A percentile compares a stretch with the other conserved stretches of the same genome.
These are phyloP conservation scores for Tardiomyces blankii DNA, from an alignment of 1,139 yeast species.

Conservation along the genomic window DNA sequence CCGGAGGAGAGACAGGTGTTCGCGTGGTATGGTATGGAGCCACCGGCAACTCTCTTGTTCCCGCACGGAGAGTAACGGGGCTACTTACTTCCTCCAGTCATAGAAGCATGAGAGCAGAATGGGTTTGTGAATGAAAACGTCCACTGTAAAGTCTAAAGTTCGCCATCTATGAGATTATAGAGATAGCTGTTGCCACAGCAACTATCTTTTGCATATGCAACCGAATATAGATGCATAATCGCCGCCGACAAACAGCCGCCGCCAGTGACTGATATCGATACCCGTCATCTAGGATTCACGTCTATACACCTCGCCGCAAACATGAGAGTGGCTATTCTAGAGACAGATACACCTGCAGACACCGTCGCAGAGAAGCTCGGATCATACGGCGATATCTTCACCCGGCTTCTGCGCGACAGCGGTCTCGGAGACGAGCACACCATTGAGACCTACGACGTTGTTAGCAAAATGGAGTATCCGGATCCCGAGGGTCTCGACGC, in stretches of 20 bases:
- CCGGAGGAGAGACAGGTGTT: constrained; percentile 28
- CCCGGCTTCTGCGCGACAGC: constrained; percentile 18
- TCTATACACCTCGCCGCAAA: too few relatives aligned
- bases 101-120: not conserved
- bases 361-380: constrained; percentile 17
- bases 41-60: not conserved
- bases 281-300: too few relatives aligned
- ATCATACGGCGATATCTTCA: constrained; percentile 26
- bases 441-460: constrained; percentile 36
- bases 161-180: too few relatives aligned
- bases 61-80: not conserved
- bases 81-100: not conserved
- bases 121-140: too few relatives aligned
- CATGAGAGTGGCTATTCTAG: constrained; percentile 16
- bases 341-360: constrained; percentile 22
- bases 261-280: too few relatives aligned
- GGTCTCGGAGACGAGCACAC: constrained; percentile 16
- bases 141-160: too few relatives aligned
- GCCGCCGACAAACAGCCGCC: too few relatives aligned
- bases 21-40: constrained; percentile 26
- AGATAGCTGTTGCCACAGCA: too few relatives aligned
- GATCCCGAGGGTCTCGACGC: constrained; percentile 31
- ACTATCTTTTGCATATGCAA: too few relatives aligned
- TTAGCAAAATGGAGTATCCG: constrained; percentile 31
- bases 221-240: too few relatives aligned